Percentiles rank a stretch among this genome's conserved stretches.
phyloP scores from a whole-genome alignment of 2,329 filamentous ascomycete species.

The Phaeosphaeriaceae sp. region DNA sequence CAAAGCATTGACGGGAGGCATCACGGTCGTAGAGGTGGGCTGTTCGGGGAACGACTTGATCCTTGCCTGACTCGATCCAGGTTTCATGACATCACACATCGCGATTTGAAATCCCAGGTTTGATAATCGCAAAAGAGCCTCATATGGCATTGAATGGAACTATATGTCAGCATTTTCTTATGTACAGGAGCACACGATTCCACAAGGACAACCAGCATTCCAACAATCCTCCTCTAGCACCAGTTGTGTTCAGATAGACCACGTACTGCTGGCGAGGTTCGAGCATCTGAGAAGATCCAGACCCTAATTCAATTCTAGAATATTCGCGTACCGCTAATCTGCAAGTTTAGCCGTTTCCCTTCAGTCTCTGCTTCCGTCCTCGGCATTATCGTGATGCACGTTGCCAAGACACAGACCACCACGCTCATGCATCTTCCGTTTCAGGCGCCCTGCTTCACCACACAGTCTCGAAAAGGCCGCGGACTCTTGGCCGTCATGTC shows the following conservation, averaged over 20 bases:
- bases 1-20: neutral
- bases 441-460: constrained; percentile 24
- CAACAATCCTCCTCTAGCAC: too few relatives aligned
- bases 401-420: constrained; percentile 29
- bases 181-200: too few relatives aligned
- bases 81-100: neutral
- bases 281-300: neutral
- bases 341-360: neutral
- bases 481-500: constrained; percentile 20
- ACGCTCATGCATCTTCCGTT: constrained; percentile 38
- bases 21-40: neutral
- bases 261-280: too few relatives aligned
- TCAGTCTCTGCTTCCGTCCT: constrained; percentile 11
- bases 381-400: constrained; percentile 21
- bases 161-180: too few relatives aligned
- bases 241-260: too few relatives aligned
- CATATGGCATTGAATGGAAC: too few relatives aligned
- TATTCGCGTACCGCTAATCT: neutral
- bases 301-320: neutral
- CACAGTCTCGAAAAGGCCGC: constrained; percentile 18
- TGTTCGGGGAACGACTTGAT: neutral
- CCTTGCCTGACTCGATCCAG: neutral
- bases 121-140: too few relatives aligned
- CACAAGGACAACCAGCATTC: too few relatives aligned
- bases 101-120: neutral